Base-by-base conservation (phyloP, 2,329 filamentous ascomycete genomes). In the Trichoderma sp. region DNA sequence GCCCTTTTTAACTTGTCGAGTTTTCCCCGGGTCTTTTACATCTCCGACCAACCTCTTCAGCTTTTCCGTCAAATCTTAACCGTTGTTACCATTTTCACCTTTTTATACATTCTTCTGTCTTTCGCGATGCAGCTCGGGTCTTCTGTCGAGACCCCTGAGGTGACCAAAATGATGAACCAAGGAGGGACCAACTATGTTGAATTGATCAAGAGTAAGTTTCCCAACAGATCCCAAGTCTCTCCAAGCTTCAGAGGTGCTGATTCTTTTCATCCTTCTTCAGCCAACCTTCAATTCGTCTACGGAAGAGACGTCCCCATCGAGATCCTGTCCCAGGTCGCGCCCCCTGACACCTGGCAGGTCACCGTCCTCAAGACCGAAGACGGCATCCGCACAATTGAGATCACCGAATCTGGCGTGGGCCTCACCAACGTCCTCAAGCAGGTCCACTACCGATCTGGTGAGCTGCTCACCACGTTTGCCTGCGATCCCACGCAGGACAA, bases 381-480 rank as follows among this genome's bases (percentile, higher is more conserved):
- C 19, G 73, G 74, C 57, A 71, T 72, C 35, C 77, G 77, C 14
- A 72, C 73, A 31, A 75, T 72, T 21, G 70, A 79, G 16, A 72
- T 83, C 11, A 77, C 77, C n/a, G 79, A 77, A 24, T 72, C 76
- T 1, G 78, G 73, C 7, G 57, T 69, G 19, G 76, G 77, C 19
- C 68, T 76, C 8, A 68, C 75, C 27, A 76, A 76, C 4, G 81
- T 81, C 11, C 72, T 83, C 6, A 76, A 79, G 62, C 69, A 75
- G 19, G 79, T 83, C n/a, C 78, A 81, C 69, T 69, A 72, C 57
- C 79, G 77, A 70, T 80, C 80, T 11, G 80, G 81, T 53, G 78
- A 77, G n/a, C 77, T 81, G 53, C 71, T 76, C 68, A 19, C 40
- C 40, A 19, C 7, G 40, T 43, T 43, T 7, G 40, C 40, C 16